Evolutionary conservation across 768 basidiomycete genomes (phyloP).

Genomic region (Lentinula detonsa): DNA sequence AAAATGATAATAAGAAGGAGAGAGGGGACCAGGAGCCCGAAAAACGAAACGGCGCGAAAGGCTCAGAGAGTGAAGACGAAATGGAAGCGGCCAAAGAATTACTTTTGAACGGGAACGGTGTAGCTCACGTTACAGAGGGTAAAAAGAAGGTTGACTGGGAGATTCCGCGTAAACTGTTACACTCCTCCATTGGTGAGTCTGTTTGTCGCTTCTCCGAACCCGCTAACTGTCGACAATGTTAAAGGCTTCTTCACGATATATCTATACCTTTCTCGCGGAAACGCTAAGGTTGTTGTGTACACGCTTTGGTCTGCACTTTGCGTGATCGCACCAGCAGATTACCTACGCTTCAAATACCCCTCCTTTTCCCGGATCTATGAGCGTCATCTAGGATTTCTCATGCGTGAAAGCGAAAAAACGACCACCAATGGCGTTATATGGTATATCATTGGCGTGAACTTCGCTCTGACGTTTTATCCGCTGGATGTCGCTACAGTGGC

Average conservation of each 20-base stretch:
- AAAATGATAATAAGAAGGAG: neutral
- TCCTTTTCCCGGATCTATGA: constrained; percentile 70
- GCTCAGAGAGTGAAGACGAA: neutral
- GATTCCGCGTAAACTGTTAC: constrained; percentile 81
- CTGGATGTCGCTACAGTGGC: constrained; percentile 86
- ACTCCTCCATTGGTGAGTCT: constrained; percentile 80
- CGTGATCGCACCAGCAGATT: constrained; percentile 66
- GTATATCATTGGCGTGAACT: constrained; percentile 86
- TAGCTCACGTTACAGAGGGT: neutral
- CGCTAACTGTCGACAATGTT: constrained; percentile 1
- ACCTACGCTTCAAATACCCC: constrained; percentile 63
- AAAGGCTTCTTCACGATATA: constrained; percentile 61
- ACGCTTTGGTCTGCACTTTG: constrained; percentile 62
- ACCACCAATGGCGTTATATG: constrained; percentile 82
- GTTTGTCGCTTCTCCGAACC: neutral
- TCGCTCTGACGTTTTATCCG: constrained; percentile 71
- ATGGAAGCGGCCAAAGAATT: neutral
- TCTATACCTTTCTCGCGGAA: constrained; percentile 45
- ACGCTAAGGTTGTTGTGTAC: constrained; percentile 47
- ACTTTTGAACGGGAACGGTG: neutral
- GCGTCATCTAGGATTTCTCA: constrained; percentile 67
- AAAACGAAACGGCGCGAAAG: neutral
- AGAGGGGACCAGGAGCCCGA: neutral
- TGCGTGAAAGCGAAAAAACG: constrained; percentile 84
- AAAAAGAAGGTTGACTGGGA: constrained; percentile 70